phyloP scores from a whole-genome alignment of 2,329 filamentous ascomycete species.

The Fusarium goolgardi region DNA sequence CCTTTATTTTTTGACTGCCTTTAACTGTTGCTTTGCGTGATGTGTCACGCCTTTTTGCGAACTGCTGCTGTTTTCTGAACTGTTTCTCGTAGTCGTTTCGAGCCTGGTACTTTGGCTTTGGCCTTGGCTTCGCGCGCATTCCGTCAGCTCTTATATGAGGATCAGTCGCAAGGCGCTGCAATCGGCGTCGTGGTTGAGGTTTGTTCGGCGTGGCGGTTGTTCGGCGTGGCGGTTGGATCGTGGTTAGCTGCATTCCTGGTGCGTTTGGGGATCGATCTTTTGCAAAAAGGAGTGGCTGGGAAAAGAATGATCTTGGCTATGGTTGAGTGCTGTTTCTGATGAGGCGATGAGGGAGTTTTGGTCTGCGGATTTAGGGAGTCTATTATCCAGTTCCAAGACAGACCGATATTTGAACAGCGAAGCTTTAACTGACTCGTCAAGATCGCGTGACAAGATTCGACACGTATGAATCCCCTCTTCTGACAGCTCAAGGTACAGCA shows the following conservation, averaged over 20 bases:
- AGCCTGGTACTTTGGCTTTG: slow-evolving; percentile 15
- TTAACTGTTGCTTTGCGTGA: slow-evolving; percentile 38
- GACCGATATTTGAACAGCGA: slow-evolving; percentile 24
- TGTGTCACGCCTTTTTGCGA: slow-evolving; percentile 37
- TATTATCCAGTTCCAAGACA: slow-evolving; percentile 34
- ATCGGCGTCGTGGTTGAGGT: background rate
- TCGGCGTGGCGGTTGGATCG: slow-evolving; percentile 24
- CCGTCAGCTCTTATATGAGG: slow-evolving; percentile 12
- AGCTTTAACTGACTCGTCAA: slow-evolving; percentile 6
- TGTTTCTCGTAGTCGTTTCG: slow-evolving; percentile 35
- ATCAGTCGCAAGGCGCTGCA: slow-evolving; percentile 9
- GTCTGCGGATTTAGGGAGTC: slow-evolving; percentile 31
- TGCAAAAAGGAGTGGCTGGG: slow-evolving; percentile 29
- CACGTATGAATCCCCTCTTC: slow-evolving; percentile 29
- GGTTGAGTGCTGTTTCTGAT: slow-evolving; percentile 33
- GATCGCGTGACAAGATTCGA: slow-evolving; percentile 17
- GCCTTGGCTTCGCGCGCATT: slow-evolving; percentile 19
- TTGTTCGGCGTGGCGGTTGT: slow-evolving; percentile 27
- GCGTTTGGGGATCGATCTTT: slow-evolving; percentile 21
- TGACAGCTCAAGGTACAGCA: slow-evolving; percentile 18
- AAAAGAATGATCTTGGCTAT: slow-evolving; percentile 38
- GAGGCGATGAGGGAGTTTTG: slow-evolving; percentile 45
- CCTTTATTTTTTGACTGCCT: slow-evolving; percentile 44
- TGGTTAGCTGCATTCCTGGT: slow-evolving; percentile 23
- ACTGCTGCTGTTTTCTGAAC: slow-evolving; percentile 23